Evolutionary conservation across 2,329 filamentous ascomycete species (phyloP).

Genomic region (Sordariomycetes sp.): DNA sequence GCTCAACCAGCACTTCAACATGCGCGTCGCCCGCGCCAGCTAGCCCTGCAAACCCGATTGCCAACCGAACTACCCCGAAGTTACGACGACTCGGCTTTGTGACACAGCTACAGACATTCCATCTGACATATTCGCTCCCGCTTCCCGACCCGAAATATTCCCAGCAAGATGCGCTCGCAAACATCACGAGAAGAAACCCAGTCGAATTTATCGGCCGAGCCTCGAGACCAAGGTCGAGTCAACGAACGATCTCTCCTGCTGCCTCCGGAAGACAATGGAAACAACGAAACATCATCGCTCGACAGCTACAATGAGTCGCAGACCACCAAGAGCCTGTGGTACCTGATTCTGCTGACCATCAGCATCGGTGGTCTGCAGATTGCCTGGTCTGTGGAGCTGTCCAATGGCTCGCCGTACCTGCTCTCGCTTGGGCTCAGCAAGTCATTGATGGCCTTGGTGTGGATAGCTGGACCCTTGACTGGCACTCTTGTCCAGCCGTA

Average conservation of each 20-base stretch:
- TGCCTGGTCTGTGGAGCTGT: constrained; percentile 91
- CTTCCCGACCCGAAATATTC: no score
- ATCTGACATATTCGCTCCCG: no score
- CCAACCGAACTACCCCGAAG: no score
- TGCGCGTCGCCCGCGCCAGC: no score
- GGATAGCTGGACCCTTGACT: constrained; percentile 74
- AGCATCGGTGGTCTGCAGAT: constrained; percentile 85
- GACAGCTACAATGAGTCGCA: constrained; percentile 27
- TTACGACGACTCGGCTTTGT: no score
- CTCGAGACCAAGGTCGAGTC: constrained; percentile 6
- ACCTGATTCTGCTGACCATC: constrained; percentile 77
- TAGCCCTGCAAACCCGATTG: no score
- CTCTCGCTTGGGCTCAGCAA: constrained; percentile 76
- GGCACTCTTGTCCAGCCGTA: constrained; percentile 76
- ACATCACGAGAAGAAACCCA: neutral
- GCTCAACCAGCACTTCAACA: no score
- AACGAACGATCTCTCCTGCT: constrained; percentile 22
- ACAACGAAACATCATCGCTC: no score
- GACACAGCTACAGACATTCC: no score
- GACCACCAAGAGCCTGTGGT: constrained; percentile 72
- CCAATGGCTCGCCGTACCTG: constrained; percentile 81
- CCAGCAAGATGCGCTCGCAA: no score
- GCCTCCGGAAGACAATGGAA: constrained; percentile 6
- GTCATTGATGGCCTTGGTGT: constrained; percentile 72
- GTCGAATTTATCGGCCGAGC: neutral